phyloP scores from a whole-genome alignment of 169 alveolate species.

The Babesia gibsoni region DNA sequence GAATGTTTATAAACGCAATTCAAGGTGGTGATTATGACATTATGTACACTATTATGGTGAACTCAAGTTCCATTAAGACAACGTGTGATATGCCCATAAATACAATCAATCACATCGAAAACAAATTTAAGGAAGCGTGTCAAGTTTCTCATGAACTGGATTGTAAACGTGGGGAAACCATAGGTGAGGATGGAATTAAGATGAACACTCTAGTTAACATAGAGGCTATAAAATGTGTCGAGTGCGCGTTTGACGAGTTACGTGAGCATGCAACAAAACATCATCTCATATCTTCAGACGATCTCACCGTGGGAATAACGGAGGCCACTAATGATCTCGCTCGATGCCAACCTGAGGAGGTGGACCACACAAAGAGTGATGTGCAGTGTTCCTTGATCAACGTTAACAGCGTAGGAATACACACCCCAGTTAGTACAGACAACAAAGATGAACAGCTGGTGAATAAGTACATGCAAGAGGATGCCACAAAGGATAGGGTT shows the following conservation, averaged over 20 bases:
- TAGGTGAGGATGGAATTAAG: neutral
- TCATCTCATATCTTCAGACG: slow-evolving; percentile 39
- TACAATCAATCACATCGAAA: slow-evolving; percentile 37
- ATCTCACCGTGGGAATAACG: slow-evolving; percentile 40
- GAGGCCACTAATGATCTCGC: slow-evolving; percentile 36
- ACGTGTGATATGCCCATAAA: slow-evolving; percentile 13
- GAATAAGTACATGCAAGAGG: neutral
- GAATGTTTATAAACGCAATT: slow-evolving; percentile 42
- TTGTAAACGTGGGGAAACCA: neutral
- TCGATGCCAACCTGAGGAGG: slow-evolving; percentile 33
- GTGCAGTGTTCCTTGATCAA: neutral
- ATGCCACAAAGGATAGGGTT: neutral
- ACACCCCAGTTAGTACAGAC: neutral
- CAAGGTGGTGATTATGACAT: slow-evolving; percentile 45
- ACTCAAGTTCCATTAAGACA: slow-evolving; percentile 28
- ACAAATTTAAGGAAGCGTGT: slow-evolving; percentile 42
- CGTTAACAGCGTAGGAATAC: neutral
- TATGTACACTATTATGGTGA: slow-evolving; percentile 17
- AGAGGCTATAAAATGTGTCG: slow-evolving; percentile 31
- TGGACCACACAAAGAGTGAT: neutral
- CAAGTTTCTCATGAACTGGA: slow-evolving; percentile 14
- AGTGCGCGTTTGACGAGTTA: slow-evolving; percentile 56
- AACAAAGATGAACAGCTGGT: slow-evolving; percentile 4
- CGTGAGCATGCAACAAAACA: slow-evolving; percentile 54
- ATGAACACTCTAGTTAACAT: slow-evolving; percentile 13